Percentiles rank a stretch among this genome's conserved stretches.
These are phyloP conservation scores for Tetracladium maxilliforme DNA, from an alignment of 2,329 filamentous ascomycete genomes.

Conservation along the genomic window DNA sequence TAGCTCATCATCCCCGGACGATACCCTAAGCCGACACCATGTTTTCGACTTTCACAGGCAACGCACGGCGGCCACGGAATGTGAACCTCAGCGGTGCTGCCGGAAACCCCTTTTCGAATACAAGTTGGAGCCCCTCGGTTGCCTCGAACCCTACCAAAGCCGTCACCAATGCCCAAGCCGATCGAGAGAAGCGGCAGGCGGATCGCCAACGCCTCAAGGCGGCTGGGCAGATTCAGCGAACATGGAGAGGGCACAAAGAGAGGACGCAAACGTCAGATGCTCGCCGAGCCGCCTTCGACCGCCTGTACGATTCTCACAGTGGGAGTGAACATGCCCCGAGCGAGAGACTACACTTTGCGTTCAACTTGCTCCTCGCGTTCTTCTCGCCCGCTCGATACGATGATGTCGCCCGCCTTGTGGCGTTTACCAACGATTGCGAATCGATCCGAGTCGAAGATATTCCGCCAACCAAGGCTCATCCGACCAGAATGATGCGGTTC, in stretches of 20 bases:
- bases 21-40: conserved; percentile 30
- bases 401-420: conserved; percentile 31
- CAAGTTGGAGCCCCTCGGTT: conserved; percentile 36
- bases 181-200: conserved; percentile 64
- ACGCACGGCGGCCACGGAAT: conserved; percentile 70
- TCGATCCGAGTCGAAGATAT: too few relatives aligned
- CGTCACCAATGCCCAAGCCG: conserved; percentile 74
- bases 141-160: conserved; percentile 58
- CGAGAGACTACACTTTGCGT: conserved; percentile 22
- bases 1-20: not conserved
- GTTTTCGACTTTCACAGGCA: conserved; percentile 88
- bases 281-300: conserved; percentile 50
- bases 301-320: conserved; percentile 27
- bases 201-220: conserved; percentile 69
- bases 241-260: conserved; percentile 65
- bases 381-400: conserved; percentile 27
- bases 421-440: too few relatives aligned
- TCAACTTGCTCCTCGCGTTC: conserved; percentile 32
- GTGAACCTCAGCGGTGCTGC: conserved; percentile 86
- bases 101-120: conserved; percentile 63
- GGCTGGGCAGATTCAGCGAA: conserved; percentile 57
- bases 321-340: conserved; percentile 12
- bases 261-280: conserved; percentile 40
- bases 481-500: too few relatives aligned
- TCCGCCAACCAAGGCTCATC: too few relatives aligned